Evolutionary conservation across 169 alveolate species (phyloP), one percentile per base, ranked within the genome.

Genomic region (Cyclospora cayetanensis): DNA sequence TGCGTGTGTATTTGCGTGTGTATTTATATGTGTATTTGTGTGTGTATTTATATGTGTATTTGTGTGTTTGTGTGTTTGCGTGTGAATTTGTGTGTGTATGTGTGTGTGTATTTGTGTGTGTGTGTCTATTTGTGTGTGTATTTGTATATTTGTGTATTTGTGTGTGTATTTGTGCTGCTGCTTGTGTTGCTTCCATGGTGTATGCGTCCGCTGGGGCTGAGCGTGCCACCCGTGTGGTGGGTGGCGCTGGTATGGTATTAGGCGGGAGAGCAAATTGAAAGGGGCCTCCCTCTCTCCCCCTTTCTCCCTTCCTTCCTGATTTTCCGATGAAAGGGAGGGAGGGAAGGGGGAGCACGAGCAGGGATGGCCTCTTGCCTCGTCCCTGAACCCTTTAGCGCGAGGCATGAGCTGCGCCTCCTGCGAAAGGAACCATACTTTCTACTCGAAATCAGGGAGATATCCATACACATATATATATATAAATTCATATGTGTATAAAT

Each of bases 201-300:
- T 12, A 12, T 50, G 25, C 63, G 25, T 50, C 72, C 88, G 88
- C 88, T 43, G 29, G 22, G 91, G 91, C 82, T 65, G 91, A 84
- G 91, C 91, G 72, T 55, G 91, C 4, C 65, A 41, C 31, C 63
- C 77, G 80, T 29, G 83, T 35, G 39, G 83, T 42, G 63, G 91
- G 42, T 50, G 41, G 55, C 91, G 68, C 50, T 68, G 91, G 91
- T 84, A 84, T 39, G 91, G 91, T 84, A 55, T 37, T 37, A 22
- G 91, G 91, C 91, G 91, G 80, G 80, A 84, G 34, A 79, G 68
- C 2, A 9, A 53, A 11, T 46, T 22, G 68, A 11, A 2, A 53
- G n/a, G 68, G 68, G 12, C 34, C 18, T n/a, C 25, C 25, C 25
- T 53, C 68, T 53, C 25, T 53, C 68, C 15, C 68, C n/a, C 12